A percentile compares a stretch with the other conserved stretches of the same genome.
phyloP scores from a whole-genome alignment of 441 rosid species.

The Populus hybrid region DNA sequence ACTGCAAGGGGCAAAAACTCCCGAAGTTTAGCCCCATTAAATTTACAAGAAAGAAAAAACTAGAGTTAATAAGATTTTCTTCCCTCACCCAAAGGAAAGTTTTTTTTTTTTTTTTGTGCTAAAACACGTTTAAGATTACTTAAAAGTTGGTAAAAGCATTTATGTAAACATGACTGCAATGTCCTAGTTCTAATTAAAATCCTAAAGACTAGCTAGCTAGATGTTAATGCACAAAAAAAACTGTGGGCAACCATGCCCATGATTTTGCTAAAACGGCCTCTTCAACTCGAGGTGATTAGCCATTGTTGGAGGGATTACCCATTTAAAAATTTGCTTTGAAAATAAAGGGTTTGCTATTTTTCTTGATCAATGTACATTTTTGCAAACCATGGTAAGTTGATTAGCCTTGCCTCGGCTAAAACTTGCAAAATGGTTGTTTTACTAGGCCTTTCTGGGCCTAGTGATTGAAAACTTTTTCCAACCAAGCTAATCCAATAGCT shows the following conservation, averaged over 20 bases:
- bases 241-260: slow-evolving; percentile 32
- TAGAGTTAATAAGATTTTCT: slow-evolving; percentile 22
- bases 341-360: slow-evolving; percentile 38
- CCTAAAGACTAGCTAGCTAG: slow-evolving; percentile 48
- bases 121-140: slow-evolving; percentile 21
- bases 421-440: slow-evolving; percentile 22
- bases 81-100: slow-evolving; percentile 56
- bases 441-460: slow-evolving; percentile 27
- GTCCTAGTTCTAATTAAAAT: slow-evolving; percentile 62
- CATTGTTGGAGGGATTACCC: slow-evolving; percentile 38
- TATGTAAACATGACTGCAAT: slow-evolving; percentile 36
- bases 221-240: slow-evolving; percentile 42
- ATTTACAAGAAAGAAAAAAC: slow-evolving; percentile 38
- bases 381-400: slow-evolving; percentile 41
- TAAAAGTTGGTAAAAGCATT: slow-evolving; percentile 18
- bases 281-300: slow-evolving; percentile 36
- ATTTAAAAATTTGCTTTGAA: slow-evolving; percentile 27
- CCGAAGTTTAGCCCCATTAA: slow-evolving; percentile 57
- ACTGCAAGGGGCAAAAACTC: slow-evolving; percentile 46
- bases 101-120: slow-evolving; percentile 21
- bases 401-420: slow-evolving; percentile 64
- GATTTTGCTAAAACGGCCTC: slow-evolving; percentile 38
- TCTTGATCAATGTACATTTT: slow-evolving; percentile 47
- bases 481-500: slow-evolving; percentile 45
- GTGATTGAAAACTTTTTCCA: slow-evolving; percentile 22